Percentiles rank a stretch among this genome's conserved stretches.
Evolutionary conservation across 2,329 filamentous ascomycete species (phyloP).

Genomic region (Fusarium napiforme): DNA sequence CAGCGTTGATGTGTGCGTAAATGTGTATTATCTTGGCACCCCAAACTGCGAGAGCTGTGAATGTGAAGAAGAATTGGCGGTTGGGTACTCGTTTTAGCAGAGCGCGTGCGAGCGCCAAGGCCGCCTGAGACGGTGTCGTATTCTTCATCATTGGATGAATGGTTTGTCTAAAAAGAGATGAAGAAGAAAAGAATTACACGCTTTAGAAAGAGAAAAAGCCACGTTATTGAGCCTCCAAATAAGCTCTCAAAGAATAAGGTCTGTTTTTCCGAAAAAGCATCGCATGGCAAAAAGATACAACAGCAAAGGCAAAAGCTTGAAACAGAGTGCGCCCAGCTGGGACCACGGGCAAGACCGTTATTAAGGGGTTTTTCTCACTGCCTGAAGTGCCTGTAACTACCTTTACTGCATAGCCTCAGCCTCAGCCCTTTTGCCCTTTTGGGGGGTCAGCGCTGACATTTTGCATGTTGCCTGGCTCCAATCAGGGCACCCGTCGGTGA

Average conservation of each 20-base stretch:
- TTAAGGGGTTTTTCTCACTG: not conserved
- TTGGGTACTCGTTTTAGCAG: conserved; percentile 41
- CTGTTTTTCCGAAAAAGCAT: not conserved
- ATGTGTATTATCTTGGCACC: conserved; percentile 49
- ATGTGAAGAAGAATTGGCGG: conserved; percentile 48
- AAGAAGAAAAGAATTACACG: not conserved
- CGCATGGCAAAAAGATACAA: not conserved
- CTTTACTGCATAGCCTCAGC: not conserved
- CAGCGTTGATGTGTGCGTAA: conserved; percentile 45
- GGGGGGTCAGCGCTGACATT: not conserved
- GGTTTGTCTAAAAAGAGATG: not conserved
- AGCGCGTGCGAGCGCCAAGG: not conserved
- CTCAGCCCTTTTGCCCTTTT: not conserved
- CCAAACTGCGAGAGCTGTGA: conserved; percentile 47
- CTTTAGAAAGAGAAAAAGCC: not conserved
- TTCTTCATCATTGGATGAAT: not conserved
- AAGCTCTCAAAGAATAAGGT: not conserved
- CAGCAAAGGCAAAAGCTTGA: not conserved
- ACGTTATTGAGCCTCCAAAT: not conserved
- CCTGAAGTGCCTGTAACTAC: not conserved
- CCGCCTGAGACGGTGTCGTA: not conserved
- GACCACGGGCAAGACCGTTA: not conserved
- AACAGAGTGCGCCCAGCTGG: not conserved
- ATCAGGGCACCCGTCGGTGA: not conserved
- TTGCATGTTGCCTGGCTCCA: not conserved